Evolutionary conservation across 208 protist genomes (phyloP).

Genomic region (Sergeia podlipaevii): DNA sequence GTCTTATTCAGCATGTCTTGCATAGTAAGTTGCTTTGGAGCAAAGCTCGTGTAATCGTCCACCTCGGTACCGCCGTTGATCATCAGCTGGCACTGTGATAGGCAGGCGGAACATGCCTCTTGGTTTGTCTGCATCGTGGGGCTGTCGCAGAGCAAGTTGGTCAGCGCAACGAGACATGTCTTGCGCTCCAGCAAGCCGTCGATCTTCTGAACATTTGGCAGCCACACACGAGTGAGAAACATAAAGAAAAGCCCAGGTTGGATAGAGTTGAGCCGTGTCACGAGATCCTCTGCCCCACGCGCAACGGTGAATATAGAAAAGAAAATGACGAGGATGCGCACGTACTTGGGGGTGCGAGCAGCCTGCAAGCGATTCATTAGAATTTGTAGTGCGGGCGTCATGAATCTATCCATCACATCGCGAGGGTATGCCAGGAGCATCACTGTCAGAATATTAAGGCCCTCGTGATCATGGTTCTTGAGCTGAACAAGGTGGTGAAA

Average conservation of each 20-base stretch:
- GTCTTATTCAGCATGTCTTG: constrained; percentile 28
- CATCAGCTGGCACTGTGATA: constrained; percentile 69
- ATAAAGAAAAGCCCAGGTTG: constrained; percentile 78
- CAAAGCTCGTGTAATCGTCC: constrained; percentile 79
- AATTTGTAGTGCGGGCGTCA: constrained; percentile 55
- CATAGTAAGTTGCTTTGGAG: constrained; percentile 28
- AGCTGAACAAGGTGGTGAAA: constrained; percentile 62
- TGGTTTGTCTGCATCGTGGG: constrained; percentile 49
- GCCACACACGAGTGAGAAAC: constrained; percentile 73
- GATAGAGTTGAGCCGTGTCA: constrained; percentile 54
- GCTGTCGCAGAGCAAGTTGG: constrained; percentile 66
- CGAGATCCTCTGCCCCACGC: constrained; percentile 54
- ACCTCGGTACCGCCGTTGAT: constrained; percentile 63
- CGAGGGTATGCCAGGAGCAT: constrained; percentile 76
- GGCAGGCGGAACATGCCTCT: constrained; percentile 52
- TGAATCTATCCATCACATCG: constrained; percentile 49
- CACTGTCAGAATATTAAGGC: constrained; percentile 78
- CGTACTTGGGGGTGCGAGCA: constrained; percentile 84
- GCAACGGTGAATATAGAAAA: constrained; percentile 67
- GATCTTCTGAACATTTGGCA: constrained; percentile 84
- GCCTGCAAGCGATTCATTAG: constrained; percentile 66
- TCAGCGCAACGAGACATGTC: constrained; percentile 72
- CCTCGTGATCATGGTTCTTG: constrained; percentile 91
- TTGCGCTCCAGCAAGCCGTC: constrained; percentile 79
- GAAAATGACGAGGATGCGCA: constrained; percentile 89